A percentile compares a stretch with the other conserved stretches of the same genome.
phyloP scores from a whole-genome alignment of 768 basidiomycete genomes.

The Boletus bicolor region DNA sequence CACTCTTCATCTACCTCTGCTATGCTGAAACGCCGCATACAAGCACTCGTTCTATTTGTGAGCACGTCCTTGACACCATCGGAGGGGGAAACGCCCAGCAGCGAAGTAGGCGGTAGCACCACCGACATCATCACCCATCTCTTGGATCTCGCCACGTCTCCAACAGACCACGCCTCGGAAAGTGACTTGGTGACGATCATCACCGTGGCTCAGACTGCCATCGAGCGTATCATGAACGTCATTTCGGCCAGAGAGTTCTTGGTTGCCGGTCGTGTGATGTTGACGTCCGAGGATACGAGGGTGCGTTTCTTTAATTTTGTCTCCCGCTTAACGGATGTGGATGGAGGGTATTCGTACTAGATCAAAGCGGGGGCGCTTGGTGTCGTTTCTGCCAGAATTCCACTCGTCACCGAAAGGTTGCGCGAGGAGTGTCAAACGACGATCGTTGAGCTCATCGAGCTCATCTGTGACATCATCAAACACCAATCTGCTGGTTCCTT shows the following conservation, averaged over 20 bases:
- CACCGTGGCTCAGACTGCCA: conserved; percentile 45
- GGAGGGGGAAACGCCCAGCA: conserved; percentile 9
- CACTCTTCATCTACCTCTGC: conserved; percentile 43
- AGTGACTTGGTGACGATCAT: conserved; percentile 44
- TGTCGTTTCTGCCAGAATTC: conserved; percentile 64
- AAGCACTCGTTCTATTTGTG: conserved; percentile 65
- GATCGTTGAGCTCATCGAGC: conserved; percentile 51
- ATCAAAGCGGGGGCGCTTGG: conserved; percentile 66
- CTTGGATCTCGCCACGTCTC: conserved; percentile 44
- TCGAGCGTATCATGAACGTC: conserved; percentile 53
- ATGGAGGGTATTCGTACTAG: conserved; percentile 33
- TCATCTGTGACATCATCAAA: conserved; percentile 48
- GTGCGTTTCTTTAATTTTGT: conserved; percentile 35
- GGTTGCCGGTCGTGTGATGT: conserved; percentile 49
- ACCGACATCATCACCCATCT: conserved; percentile 47
- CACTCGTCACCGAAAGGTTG: conserved; percentile 51
- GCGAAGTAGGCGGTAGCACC: conserved; percentile 27
- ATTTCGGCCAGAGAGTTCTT: conserved; percentile 75
- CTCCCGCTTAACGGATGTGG: background rate
- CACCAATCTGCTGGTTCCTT: conserved; percentile 39
- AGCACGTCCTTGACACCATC: conserved; percentile 46
- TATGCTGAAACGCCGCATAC: conserved; percentile 55
- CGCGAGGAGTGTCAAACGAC: conserved; percentile 50
- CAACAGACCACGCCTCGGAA: conserved; percentile 30
- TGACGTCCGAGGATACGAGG: conserved; percentile 48